Evolutionary conservation across 352 stramenopile genomes (phyloP), one percentile per base, ranked within the genome.

Genomic region (Phytopythium litorale): DNA sequence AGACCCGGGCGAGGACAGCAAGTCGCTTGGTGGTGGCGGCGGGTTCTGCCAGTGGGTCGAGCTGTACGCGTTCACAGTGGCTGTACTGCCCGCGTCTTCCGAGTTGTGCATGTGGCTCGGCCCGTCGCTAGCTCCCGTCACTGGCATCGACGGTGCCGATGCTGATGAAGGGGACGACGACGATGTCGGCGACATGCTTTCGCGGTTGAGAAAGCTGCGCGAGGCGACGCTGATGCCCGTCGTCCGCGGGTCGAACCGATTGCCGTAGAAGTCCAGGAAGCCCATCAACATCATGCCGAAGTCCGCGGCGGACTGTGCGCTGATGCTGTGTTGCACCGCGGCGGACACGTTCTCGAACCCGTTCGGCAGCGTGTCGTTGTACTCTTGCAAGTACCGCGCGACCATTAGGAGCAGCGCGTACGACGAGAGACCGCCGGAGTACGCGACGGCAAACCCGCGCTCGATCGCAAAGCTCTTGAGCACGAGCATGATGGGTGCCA

Each of bases 241-340:
- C 7, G 83, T 93, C 12, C 88, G 86, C 21, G 91, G 87, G 58
- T 98, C 89, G 55, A 98, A 97, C 0, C 84, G 88, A 57, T 98
- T 99, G 21, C 97, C 96, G 71, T 98, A 99, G 66, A 99, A 99
- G 60, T 99, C 95, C 12, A 99, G 79, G 60, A 99, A 97, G 0
- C 95, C 96, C 86, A 98, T 97, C 1, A 99, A 78, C 58, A 99
- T 84, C 40, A 97, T 93, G 28, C 97, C 97, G 60, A 97, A 97
- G 65, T 99, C 96, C 5, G 87, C 78, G 23, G 76, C 77, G 32
- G 86, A 88, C n/a, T 84, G 79, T 56, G 76, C 70, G 16, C 73
- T 87, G 35, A 84, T 70, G 43, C 73, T 85, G 59, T 87, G 78
- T 23, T 84, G 75, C 9, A 86, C 79, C 25, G 78, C 76, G 16